phyloP scores from a whole-genome alignment of 2,329 filamentous ascomycete genomes.

The Botrytis tulipae region DNA sequence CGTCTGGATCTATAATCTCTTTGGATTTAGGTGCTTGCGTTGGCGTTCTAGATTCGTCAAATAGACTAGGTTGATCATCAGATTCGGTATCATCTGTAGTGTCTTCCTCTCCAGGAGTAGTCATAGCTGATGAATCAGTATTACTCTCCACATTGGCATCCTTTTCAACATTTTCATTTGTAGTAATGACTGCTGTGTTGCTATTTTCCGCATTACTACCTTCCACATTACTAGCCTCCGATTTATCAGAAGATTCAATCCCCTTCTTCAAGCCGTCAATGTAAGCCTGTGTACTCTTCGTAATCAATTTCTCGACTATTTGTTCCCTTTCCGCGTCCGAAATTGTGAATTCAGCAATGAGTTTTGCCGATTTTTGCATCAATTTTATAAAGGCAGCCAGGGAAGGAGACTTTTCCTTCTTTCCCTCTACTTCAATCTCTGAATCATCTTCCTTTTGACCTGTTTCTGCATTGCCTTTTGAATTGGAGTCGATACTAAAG shows the following conservation, averaged over 20 bases:
- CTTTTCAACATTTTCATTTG: not conserved
- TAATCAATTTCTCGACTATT: not conserved
- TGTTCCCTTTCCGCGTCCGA: not conserved
- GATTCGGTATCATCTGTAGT: constrained; percentile 14
- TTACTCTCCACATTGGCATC: constrained; percentile 26
- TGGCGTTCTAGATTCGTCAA: constrained; percentile 27
- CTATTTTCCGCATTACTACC: not conserved
- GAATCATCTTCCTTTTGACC: not conserved
- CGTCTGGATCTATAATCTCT: constrained; percentile 38
- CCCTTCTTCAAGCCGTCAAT: not conserved
- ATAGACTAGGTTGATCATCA: constrained; percentile 30
- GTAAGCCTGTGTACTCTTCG: not conserved
- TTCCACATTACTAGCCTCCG: constrained; percentile 28
- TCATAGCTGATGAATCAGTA: constrained; percentile 9
- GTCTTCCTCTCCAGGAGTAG: not conserved
- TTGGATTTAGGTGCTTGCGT: constrained; percentile 22
- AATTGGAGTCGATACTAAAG: constrained; percentile 48
- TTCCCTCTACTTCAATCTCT: not conserved
- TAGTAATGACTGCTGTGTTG: not conserved
- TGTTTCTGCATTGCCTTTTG: not conserved
- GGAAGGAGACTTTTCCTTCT: constrained; percentile 21
- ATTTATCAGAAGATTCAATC: not conserved
- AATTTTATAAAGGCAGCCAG: not conserved
- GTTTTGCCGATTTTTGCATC: not conserved
- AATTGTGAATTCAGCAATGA: not conserved